Percentiles rank a stretch among this genome's conserved stretches.
Conservation (phyloP, 768 basidiomycete genomes). For the Mycena amicta region DNA sequence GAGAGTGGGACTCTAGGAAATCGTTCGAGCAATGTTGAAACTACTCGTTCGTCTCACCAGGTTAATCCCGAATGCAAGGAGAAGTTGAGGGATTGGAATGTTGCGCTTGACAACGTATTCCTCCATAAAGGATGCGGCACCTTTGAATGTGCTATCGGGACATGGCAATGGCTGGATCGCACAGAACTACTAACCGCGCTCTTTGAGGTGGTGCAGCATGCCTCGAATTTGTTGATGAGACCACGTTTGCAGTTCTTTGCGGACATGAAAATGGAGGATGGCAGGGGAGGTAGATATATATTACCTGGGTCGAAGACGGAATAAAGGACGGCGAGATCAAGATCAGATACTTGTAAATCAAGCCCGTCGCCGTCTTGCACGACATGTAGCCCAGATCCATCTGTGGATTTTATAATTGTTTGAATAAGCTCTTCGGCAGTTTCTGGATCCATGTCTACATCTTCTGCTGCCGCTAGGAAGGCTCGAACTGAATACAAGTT, state of each 20-base stretch:
- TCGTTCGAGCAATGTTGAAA: no score
- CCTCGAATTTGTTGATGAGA: constrained; percentile 59
- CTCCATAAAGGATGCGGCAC: constrained; percentile 70
- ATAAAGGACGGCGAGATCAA: constrained; percentile 41
- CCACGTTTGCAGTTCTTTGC: constrained; percentile 52
- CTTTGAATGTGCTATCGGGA: constrained; percentile 35
- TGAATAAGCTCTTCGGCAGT: constrained; percentile 67
- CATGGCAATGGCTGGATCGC: no score
- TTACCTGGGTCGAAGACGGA: constrained; percentile 46
- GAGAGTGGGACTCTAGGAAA: constrained; percentile 61
- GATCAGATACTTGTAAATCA: constrained; percentile 21
- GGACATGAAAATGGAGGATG: constrained; percentile 3
- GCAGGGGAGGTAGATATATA: constrained; percentile 11
- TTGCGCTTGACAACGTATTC: constrained; percentile 65
- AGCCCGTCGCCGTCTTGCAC: constrained; percentile 3
- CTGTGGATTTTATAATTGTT: constrained; percentile 27
- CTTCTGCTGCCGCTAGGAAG: constrained; percentile 70
- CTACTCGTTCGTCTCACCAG: no score
- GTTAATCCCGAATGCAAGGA: constrained; percentile 75
- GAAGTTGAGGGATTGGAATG: constrained; percentile 63
- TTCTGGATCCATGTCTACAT: constrained; percentile 68
- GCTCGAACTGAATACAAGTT: constrained; percentile 46
- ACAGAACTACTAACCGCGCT: constrained; percentile 63
- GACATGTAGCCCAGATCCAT: constrained; percentile 19
- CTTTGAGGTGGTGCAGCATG: constrained; percentile 72